Percentiles rank a stretch among this genome's conserved stretches.
phyloP scores from a whole-genome alignment of 192 early-diverging fungal species.

The Geranomyces michiganensis region DNA sequence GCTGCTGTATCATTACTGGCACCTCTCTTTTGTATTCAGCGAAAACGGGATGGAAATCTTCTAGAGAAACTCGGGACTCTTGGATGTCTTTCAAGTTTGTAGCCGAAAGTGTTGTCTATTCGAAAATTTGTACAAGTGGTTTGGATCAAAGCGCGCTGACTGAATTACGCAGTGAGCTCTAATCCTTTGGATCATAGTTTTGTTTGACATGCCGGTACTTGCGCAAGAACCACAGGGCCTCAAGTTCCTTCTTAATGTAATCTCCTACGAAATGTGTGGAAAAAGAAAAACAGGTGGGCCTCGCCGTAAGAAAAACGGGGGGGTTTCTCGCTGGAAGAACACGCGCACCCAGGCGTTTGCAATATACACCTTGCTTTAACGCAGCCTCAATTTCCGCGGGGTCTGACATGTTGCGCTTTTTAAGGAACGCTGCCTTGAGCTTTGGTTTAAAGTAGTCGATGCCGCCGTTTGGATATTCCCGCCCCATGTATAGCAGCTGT shows the following conservation, averaged over 20 bases:
- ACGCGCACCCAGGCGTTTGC: too few relatives aligned
- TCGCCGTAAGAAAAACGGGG: too few relatives aligned
- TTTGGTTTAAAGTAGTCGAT: constrained; percentile 16
- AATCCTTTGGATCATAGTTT: constrained; percentile 12
- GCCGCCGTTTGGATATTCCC: constrained; percentile 38
- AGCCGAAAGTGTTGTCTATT: too few relatives aligned
- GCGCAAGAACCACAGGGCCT: constrained; percentile 45
- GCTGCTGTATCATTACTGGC: background rate
- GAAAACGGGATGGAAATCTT: too few relatives aligned
- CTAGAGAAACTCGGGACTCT: too few relatives aligned
- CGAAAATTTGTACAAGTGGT: too few relatives aligned
- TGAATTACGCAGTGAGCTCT: background rate
- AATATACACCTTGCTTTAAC: constrained; percentile 34
- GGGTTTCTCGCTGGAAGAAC: too few relatives aligned
- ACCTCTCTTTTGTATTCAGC: too few relatives aligned
- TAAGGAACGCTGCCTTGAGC: constrained; percentile 39
- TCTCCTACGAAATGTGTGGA: constrained; percentile 14
- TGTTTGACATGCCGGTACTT: constrained; percentile 37
- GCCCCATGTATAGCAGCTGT: constrained; percentile 35
- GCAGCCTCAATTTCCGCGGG: constrained; percentile 33
- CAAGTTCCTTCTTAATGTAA: constrained; percentile 43
- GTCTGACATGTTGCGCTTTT: constrained; percentile 32
- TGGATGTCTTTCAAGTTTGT: too few relatives aligned
- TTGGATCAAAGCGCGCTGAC: too few relatives aligned
- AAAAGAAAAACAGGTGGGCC: too few relatives aligned